These are phyloP conservation scores for Actinomucor elegans DNA, from an alignment of 371 early-diverging fungal genomes.

Conservation along the genomic window DNA sequence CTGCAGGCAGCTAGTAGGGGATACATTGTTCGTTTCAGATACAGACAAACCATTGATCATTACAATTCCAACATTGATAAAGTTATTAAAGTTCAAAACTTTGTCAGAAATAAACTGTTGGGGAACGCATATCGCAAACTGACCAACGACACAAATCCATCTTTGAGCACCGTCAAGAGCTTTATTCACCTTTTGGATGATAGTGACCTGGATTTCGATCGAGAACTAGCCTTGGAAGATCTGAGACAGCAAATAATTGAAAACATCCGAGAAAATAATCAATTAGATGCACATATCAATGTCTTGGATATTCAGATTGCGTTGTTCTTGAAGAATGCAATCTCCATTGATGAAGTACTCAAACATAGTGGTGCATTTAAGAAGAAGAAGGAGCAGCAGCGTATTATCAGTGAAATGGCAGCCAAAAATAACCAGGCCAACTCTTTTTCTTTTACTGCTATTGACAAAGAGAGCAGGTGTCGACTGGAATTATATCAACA, in stretches of 20 bases:
- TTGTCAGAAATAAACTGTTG: constrained; percentile 80
- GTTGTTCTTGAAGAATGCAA: constrained; percentile 94
- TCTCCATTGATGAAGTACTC: constrained; percentile 90
- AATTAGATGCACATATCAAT: constrained; percentile 79
- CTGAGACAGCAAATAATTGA: constrained; percentile 85
- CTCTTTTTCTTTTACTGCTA: constrained; percentile 55
- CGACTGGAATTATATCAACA: constrained; percentile 85
- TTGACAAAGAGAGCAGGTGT: constrained; percentile 84
- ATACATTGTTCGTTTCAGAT: constrained; percentile 56
- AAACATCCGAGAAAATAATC: constrained; percentile 88
- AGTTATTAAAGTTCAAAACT: constrained; percentile 84
- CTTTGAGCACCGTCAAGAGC: constrained; percentile 77
- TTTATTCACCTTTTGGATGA: constrained; percentile 91
- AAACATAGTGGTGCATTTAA: constrained; percentile 59
- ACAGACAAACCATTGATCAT: constrained; percentile 59
- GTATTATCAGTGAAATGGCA: constrained; percentile 35
- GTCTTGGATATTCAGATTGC: constrained; percentile 96
- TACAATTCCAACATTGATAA: constrained; percentile 68
- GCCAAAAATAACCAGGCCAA: constrained; percentile 16
- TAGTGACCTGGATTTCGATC: constrained; percentile 88
- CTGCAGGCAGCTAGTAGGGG: constrained; percentile 79
- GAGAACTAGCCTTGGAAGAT: constrained; percentile 87
- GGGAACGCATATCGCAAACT: constrained; percentile 80
- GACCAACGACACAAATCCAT: constrained; percentile 75
- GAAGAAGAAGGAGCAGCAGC: constrained; percentile 54